Evolutionary conservation across 1,284 basidiomycete genomes (phyloP), one percentile per base, ranked within the genome.

Genomic region (Tremellales sp.): DNA sequence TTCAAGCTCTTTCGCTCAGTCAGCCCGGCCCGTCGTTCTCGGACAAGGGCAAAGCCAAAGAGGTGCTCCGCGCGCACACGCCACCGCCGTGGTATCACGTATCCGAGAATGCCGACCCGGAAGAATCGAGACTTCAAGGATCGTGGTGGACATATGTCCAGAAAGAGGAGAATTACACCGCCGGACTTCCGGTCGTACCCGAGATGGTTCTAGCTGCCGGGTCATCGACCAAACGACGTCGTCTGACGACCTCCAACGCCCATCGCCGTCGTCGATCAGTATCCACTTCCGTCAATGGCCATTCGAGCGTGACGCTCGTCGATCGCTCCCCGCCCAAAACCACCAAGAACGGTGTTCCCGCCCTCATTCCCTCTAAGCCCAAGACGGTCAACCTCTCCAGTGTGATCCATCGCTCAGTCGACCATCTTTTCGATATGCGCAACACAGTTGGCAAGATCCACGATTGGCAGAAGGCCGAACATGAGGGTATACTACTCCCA

Each of bases 11-110:
- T 7, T 61, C 62, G n/a, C 56, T 65, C 5, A 51, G 43, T 42
- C 45, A 58, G 31, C 53, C 67, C 11, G 68, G 65, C 10, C 64
- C 67, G 6, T 68, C 70, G 7, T 67, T 61, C 46, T 61, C 62
- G 17, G 66, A 71, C 36, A 70, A 68, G 41, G 67, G 64, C 29
- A 69, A 67, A 53, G 65, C 65, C 12, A 65, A 60, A 39, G 71
- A 72, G 41, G 42, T 67, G 8, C 56, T 70, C 6, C 54, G 55
- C 25, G 54, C 52, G 11, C 57, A 57, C 37, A 46, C 64, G 2
- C 57, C 67, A 12, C 69, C 70, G 6, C 5, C 63, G 3, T 70
- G 69, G 69, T 73, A 66, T 44, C 61, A 68, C 3, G 48, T 51
- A 5, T 27, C 53, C 5, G 47, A 51, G 3, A 39, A 44, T 2